Percentiles rank a stretch among this genome's conserved stretches.
These are phyloP conservation scores for Fraxinus angustifolia DNA, from an alignment of 305 asterid species.

Conservation along the genomic window DNA sequence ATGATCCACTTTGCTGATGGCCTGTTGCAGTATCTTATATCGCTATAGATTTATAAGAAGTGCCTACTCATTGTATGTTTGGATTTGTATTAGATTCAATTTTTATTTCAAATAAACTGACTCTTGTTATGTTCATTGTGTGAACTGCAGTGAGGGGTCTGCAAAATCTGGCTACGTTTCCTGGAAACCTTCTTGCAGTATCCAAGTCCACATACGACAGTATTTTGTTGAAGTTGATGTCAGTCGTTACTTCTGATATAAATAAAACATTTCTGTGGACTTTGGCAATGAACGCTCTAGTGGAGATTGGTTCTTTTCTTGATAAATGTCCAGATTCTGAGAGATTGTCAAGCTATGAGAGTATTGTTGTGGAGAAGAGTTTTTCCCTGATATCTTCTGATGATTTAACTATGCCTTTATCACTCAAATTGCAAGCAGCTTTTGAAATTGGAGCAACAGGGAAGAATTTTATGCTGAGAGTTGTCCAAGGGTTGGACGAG, in stretches of 20 bases:
- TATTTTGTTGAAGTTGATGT: slow-evolving; percentile 61
- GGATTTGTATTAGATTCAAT: slow-evolving; percentile 2
- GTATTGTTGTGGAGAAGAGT: slow-evolving; percentile 58
- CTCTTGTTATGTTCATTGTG: slow-evolving; percentile 23
- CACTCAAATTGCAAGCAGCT: slow-evolving; percentile 69
- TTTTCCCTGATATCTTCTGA: slow-evolving; percentile 56
- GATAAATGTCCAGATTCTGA: slow-evolving; percentile 51
- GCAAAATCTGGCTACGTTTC: slow-evolving; percentile 76
- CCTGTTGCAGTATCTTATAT: neutral
- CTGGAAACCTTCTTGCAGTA: slow-evolving; percentile 53
- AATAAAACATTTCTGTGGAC: slow-evolving; percentile 56
- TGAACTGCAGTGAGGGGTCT: slow-evolving; percentile 74
- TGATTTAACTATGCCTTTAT: slow-evolving; percentile 46
- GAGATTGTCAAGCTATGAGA: slow-evolving; percentile 56
- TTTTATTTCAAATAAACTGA: slow-evolving; percentile 20
- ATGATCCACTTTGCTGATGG: neutral
- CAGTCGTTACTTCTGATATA: slow-evolving; percentile 47
- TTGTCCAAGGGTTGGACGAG: slow-evolving; percentile 59
- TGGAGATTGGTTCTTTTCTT: slow-evolving; percentile 61
- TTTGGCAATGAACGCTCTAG: slow-evolving; percentile 55
- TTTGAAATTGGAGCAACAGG: slow-evolving; percentile 63
- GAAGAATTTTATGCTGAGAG: slow-evolving; percentile 57
- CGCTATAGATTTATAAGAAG: neutral
- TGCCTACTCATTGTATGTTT: slow-evolving; percentile 7
- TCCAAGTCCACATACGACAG: slow-evolving; percentile 53